Evolutionary conservation across 805 yeast species (phyloP), one percentile per base, ranked within the genome.

Genomic region (Candida pseudoglaebosa): DNA sequence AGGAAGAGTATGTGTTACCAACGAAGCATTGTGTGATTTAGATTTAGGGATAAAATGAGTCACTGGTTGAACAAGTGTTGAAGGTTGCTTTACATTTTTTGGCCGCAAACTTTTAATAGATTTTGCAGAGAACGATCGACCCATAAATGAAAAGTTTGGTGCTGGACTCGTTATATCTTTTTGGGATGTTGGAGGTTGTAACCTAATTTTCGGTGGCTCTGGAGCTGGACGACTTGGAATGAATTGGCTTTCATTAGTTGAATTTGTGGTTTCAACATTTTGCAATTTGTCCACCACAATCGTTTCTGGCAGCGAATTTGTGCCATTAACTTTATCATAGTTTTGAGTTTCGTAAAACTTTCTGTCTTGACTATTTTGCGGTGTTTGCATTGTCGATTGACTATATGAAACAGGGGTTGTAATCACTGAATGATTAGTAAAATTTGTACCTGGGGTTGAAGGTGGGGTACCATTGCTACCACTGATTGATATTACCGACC

Each of bases 171-270:
- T 18, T 8, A 5, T 13, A 9, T 10, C 32, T 13, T 28, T 14
- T 8, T 34, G 24, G 13, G 29, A 26, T 26, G 29, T n/a, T 2
- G 33, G 22, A 5, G 34, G 30, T 21, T 33, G 24, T 14, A 37
- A 18, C n/a, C 44, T 24, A 17, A 43, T 32, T 10, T 48, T 39
- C 16, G 62, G 73, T 1, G 85, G 84, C 48, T 73, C 76, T 22
- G 86, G 86, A 0, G 86, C 84, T 0, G 86, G 85, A 44, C 86
- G 66, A 38, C 78, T 72, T 3, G 85, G 86, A 37, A 80, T 78
- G 45, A 73, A 80, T 49, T 71, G 79, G 19, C 48, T 53, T 39
- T 63, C 75, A 46, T 44, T 56, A 28, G 43, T 54, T 12, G 34
- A 15, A 15, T 49, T 48, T 18, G 62, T 63, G 6, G 65, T 39